Conservation (phyloP, 306 rosid genomes). For the Hippophae rhamnoides region DNA sequence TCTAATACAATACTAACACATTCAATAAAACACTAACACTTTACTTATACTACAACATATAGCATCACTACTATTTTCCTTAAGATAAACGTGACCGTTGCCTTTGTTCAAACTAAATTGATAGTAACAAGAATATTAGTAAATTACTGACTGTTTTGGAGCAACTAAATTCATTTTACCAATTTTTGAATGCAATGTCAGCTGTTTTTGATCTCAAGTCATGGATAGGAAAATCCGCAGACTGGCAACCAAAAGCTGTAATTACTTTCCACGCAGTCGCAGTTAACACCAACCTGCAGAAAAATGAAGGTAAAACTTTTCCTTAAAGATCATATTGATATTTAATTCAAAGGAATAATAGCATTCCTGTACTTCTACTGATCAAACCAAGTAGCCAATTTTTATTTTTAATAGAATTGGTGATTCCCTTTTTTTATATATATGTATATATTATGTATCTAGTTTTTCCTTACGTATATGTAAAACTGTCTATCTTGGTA, state of each 20-base stretch:
- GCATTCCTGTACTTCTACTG: background rate
- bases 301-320: slow-evolving; percentile 60
- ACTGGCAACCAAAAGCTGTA: slow-evolving; percentile 96
- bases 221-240: slow-evolving; percentile 68
- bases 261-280: slow-evolving; percentile 84
- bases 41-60: too few species aligned
- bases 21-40: too few species aligned
- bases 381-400: background rate
- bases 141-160: background rate
- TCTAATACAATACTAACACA: too few species aligned
- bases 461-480: too few species aligned
- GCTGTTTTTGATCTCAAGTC: slow-evolving; percentile 63
- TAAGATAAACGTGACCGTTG: background rate
- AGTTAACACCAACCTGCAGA: slow-evolving; percentile 88
- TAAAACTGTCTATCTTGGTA: background rate
- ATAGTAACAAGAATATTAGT: background rate
- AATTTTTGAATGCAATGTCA: slow-evolving; percentile 35
- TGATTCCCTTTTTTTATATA: too few species aligned
- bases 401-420: too few species aligned
- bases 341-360: background rate
- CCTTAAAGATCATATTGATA: background rate
- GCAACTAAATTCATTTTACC: slow-evolving; percentile 9
- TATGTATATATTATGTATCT: too few species aligned
- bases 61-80: too few species aligned
- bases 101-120: background rate